Conservation (phyloP, 164 flowering plant genomes). For the Chloranthus sessilifolius region DNA sequence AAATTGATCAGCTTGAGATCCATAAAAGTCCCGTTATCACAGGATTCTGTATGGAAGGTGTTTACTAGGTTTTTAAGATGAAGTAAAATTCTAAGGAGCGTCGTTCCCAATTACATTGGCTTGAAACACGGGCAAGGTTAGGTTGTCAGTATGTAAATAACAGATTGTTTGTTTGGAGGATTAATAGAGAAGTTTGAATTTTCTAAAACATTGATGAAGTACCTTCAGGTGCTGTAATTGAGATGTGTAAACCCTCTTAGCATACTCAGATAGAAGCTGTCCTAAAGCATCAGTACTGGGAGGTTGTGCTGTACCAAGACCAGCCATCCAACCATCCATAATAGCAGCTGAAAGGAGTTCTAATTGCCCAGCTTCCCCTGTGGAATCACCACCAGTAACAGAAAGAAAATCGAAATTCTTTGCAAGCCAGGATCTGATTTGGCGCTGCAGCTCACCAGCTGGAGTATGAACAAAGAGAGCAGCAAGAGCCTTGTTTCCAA, state of each 20-base stretch:
- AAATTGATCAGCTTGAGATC: too few relatives aligned
- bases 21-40: too few relatives aligned
- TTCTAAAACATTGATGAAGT: background rate
- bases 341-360: constrained; percentile 98
- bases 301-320: constrained; percentile 90
- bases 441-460: constrained; percentile 97
- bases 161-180: too few relatives aligned
- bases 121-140: too few relatives aligned
- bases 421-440: constrained; percentile 95
- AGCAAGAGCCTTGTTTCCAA: constrained; percentile 93
- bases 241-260: constrained; percentile 88
- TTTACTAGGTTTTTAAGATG: too few relatives aligned
- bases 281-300: constrained; percentile 96
- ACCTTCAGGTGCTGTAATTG: constrained; percentile 97
- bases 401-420: constrained; percentile 94
- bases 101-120: too few relatives aligned
- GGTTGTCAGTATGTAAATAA: too few relatives aligned
- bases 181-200: too few relatives aligned
- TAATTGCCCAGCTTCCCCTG: constrained; percentile 78
- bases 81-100: too few relatives aligned
- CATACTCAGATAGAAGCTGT: constrained; percentile 81
- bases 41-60: too few relatives aligned
- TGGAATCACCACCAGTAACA: constrained; percentile 69
- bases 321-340: constrained; percentile 99
- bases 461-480: constrained; percentile 99